A percentile compares a stretch with the other conserved stretches of the same genome.
phyloP scores from a whole-genome alignment of 306 rosid genomes.

The Leucaena leucocephala region DNA sequence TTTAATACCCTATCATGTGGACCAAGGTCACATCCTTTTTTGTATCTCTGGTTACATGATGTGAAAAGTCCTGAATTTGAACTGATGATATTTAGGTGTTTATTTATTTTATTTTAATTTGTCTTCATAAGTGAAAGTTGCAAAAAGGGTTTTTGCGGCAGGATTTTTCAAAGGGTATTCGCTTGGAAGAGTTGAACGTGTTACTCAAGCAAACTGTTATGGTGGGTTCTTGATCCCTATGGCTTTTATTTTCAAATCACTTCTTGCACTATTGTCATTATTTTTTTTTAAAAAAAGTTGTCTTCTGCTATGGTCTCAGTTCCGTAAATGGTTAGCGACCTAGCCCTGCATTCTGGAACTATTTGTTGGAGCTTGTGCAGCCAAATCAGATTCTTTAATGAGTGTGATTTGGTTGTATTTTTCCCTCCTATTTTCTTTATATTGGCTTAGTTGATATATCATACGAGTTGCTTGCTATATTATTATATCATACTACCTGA shows the following conservation, averaged over 20 bases:
- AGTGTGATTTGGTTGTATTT: conserved; percentile 3
- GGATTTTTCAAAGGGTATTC: conserved; percentile 91
- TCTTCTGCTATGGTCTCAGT: conserved; percentile 1
- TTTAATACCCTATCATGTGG: not conserved
- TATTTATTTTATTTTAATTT: conserved; percentile 22
- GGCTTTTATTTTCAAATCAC: conserved; percentile 12
- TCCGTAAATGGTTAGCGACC: conserved; percentile 6
- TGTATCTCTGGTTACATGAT: conserved; percentile 17
- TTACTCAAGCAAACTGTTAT: conserved; percentile 87
- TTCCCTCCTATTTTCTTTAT: not conserved
- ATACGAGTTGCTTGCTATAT: not conserved
- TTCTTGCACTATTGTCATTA: conserved; percentile 4
- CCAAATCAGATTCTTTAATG: conserved; percentile 23
- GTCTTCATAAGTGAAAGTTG: conserved; percentile 22
- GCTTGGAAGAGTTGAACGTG: conserved; percentile 94
- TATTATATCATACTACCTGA: not conserved
- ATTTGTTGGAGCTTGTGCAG: not conserved
- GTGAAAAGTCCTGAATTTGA: not conserved
- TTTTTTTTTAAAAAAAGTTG: not conserved
- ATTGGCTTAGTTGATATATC: not conserved
- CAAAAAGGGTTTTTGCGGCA: conserved; percentile 51
- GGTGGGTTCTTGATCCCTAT: conserved; percentile 55
- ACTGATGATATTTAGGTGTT: not conserved
- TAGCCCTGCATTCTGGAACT: not conserved
- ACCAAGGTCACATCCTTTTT: conserved; percentile 13